Percentiles rank a stretch among this genome's conserved stretches.
These are phyloP conservation scores for Eutypella sp. DNA, from an alignment of 2,329 filamentous ascomycete genomes.

Conservation along the genomic window DNA sequence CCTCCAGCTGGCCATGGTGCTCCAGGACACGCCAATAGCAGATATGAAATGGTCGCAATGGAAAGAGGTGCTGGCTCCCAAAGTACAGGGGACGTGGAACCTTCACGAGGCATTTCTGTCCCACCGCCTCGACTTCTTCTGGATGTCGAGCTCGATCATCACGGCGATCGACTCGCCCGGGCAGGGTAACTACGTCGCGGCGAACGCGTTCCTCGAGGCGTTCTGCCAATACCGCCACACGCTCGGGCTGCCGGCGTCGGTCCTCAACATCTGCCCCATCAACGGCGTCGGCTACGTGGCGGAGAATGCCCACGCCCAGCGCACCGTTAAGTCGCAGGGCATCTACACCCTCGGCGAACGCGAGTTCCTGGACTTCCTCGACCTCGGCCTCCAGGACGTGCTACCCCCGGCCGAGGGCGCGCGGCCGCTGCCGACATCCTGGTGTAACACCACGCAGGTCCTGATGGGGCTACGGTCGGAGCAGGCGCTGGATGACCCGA, in stretches of 20 bases:
- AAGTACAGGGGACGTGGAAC: conserved; percentile 34
- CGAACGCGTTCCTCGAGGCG: conserved; percentile 31
- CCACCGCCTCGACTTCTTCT: conserved; percentile 30
- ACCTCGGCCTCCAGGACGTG: conserved; percentile 12
- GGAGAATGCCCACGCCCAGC: conserved; percentile 17
- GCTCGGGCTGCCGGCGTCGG: conserved; percentile 27
- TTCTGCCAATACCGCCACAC: conserved; percentile 29
- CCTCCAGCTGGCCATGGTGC: conserved; percentile 21
- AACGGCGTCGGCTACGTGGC: conserved; percentile 21
- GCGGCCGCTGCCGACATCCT: conserved; percentile 4
- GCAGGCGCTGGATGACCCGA: conserved; percentile 18
- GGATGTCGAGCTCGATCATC: conserved; percentile 27
- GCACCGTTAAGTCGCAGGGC: conserved; percentile 17
- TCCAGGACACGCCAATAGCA: conserved; percentile 10
- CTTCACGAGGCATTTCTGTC: conserved; percentile 27
- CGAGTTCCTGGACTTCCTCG: conserved; percentile 20
- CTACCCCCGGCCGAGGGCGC: background rate
- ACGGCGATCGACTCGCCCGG: conserved; percentile 24
- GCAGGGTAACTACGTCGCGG: conserved; percentile 33
- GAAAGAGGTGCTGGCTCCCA: conserved; percentile 36
- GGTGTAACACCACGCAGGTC: conserved; percentile 14
- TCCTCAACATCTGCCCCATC: conserved; percentile 32
- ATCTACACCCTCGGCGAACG: conserved; percentile 17
- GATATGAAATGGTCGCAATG: conserved; percentile 27
- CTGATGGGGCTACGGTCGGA: conserved; percentile 20